These are phyloP conservation scores for Teratosphaeria nubilosa DNA, from an alignment of 2,329 filamentous ascomycete genomes.

Conservation along the genomic window DNA sequence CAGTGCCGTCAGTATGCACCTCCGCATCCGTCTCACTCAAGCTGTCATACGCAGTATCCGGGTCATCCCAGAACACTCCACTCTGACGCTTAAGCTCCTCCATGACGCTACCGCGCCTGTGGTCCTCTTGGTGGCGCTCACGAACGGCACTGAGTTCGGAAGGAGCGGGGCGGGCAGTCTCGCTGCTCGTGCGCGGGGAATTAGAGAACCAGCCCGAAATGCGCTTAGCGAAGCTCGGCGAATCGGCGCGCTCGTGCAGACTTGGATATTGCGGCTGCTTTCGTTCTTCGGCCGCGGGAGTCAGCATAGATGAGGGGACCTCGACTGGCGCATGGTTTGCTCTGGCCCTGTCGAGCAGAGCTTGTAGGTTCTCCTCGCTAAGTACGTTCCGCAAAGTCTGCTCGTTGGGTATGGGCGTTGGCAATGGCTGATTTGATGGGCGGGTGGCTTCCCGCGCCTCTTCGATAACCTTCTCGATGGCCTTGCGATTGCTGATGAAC, in stretches of 20 bases:
- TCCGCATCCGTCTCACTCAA: background rate
- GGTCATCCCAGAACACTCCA: slow-evolving; percentile 38
- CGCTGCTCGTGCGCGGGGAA: background rate
- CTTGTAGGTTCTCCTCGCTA: slow-evolving; percentile 37
- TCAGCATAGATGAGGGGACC: slow-evolving; percentile 14
- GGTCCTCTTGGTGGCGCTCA: background rate
- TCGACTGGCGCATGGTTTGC: slow-evolving; percentile 20
- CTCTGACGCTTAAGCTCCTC: slow-evolving; percentile 37
- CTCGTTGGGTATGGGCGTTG: slow-evolving; percentile 14
- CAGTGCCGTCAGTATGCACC: background rate
- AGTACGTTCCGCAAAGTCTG: slow-evolving; percentile 26
- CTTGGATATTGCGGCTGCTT: background rate
- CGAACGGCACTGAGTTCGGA: background rate
- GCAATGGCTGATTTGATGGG: slow-evolving; percentile 22
- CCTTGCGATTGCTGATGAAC: slow-evolving; percentile 79
- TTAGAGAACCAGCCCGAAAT: slow-evolving; percentile 18
- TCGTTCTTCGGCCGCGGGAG: slow-evolving; percentile 9
- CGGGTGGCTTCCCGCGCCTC: slow-evolving; percentile 41
- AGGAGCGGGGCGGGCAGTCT: background rate
- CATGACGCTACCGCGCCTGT: slow-evolving; percentile 27
- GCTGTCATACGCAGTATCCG: slow-evolving; percentile 10
- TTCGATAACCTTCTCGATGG: slow-evolving; percentile 62
- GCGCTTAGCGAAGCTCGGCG: slow-evolving; percentile 22
- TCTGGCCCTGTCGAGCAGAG: slow-evolving; percentile 28
- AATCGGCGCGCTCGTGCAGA: slow-evolving; percentile 7